These are phyloP conservation scores for Wolfiporia cocos DNA, from an alignment of 1,284 basidiomycete genomes.

Conservation along the genomic window DNA sequence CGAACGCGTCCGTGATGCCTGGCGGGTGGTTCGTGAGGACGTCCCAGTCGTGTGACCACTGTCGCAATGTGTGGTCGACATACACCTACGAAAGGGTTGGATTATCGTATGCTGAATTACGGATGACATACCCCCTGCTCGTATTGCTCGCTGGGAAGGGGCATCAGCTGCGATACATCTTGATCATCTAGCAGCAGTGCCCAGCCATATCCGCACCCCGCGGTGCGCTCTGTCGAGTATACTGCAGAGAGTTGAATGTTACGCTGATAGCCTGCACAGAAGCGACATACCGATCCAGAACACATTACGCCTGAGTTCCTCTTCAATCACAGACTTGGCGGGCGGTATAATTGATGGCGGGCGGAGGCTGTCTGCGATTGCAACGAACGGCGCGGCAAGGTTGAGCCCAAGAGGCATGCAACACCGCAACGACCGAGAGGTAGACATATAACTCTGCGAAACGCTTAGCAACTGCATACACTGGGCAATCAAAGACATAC, in stretches of 20 bases:
- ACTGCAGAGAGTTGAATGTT: slow-evolving; percentile 28
- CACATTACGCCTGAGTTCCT: slow-evolving; percentile 62
- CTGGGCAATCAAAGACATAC: slow-evolving; percentile 26
- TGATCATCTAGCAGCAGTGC: slow-evolving; percentile 65
- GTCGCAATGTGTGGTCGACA: slow-evolving; percentile 49
- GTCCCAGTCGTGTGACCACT: slow-evolving; percentile 60
- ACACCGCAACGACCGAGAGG: slow-evolving; percentile 51
- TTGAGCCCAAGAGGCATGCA: slow-evolving; percentile 63
- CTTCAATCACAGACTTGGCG: slow-evolving; percentile 56
- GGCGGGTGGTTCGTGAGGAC: slow-evolving; percentile 53
- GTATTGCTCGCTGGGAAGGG: slow-evolving; percentile 54
- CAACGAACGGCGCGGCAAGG: slow-evolving; percentile 58
- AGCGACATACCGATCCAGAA: slow-evolving; percentile 47
- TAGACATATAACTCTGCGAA: slow-evolving; percentile 52
- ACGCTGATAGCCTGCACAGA: no score
- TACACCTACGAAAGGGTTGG: slow-evolving; percentile 31
- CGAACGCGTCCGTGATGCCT: slow-evolving; percentile 62
- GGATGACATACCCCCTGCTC: slow-evolving; percentile 47
- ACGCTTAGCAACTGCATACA: neutral
- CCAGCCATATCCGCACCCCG: slow-evolving; percentile 65
- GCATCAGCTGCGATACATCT: slow-evolving; percentile 64
- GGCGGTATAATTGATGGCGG: slow-evolving; percentile 54
- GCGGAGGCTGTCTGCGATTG: slow-evolving; percentile 45
- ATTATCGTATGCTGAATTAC: neutral
- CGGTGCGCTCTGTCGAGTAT: slow-evolving; percentile 60